phyloP scores from a whole-genome alignment of 1,139 yeast species.

The Protomyces lactucae-debilis region DNA sequence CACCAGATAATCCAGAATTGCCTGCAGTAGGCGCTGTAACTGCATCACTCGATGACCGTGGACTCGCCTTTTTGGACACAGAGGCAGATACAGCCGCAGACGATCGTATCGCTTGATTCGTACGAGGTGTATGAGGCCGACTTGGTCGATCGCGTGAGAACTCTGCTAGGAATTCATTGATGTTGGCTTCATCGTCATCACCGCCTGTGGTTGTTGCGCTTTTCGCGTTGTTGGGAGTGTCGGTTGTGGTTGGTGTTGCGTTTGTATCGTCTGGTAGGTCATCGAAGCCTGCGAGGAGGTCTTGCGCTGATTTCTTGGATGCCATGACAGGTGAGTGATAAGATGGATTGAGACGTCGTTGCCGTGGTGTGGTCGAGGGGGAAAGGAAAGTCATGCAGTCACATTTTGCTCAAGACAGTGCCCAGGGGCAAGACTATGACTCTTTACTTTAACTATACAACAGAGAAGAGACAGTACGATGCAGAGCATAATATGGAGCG shows the following conservation, averaged over 20 bases:
- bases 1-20: background rate
- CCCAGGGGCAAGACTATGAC: too few relatives aligned
- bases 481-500: too few relatives aligned
- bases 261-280: background rate
- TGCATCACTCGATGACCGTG: background rate
- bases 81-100: background rate
- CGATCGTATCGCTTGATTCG: background rate
- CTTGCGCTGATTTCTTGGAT: background rate
- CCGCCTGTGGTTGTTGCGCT: background rate
- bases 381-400: too few relatives aligned
- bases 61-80: background rate
- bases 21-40: background rate
- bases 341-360: too few relatives aligned
- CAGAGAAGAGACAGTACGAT: too few relatives aligned
- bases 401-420: too few relatives aligned
- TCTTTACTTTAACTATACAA: too few relatives aligned
- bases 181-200: slow-evolving; percentile 21
- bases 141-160: slow-evolving; percentile 16
- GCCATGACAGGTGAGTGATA: background rate
- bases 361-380: too few relatives aligned
- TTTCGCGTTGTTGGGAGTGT: background rate
- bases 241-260: background rate
- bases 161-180: slow-evolving; percentile 25
- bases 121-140: slow-evolving; percentile 9
- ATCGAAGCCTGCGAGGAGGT: background rate